Conservation (phyloP, 495 filamentous ascomycete species). For the Talaromyces stipitatus region DNA sequence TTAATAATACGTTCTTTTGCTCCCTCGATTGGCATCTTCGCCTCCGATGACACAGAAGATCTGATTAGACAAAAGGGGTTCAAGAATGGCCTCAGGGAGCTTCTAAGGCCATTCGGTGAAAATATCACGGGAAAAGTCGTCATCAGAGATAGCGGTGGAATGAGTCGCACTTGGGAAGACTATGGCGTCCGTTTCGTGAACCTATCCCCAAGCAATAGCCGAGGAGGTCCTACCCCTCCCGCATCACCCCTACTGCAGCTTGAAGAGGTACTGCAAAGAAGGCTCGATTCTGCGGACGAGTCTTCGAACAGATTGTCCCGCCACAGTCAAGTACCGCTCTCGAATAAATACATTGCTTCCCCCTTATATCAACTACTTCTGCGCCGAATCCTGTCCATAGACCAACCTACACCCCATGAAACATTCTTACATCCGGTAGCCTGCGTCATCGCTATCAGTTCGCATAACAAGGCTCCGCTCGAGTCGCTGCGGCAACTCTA, state of each 20-base stretch:
- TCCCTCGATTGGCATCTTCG: slow-evolving; percentile 76
- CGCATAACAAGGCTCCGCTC: slow-evolving; percentile 69
- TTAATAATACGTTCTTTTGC: slow-evolving; percentile 78
- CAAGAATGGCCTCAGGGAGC: slow-evolving; percentile 66
- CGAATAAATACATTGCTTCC: slow-evolving; percentile 29
- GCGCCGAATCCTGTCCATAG: slow-evolving; percentile 70
- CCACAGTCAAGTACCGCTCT: slow-evolving; percentile 21
- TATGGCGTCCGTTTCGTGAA: slow-evolving; percentile 80
- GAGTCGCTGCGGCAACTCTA: slow-evolving; percentile 80
- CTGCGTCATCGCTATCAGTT: slow-evolving; percentile 93
- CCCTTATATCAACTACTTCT: slow-evolving; percentile 78
- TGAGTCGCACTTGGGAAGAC: slow-evolving; percentile 76
- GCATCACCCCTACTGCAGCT: slow-evolving; percentile 40
- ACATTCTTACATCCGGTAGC: slow-evolving; percentile 93
- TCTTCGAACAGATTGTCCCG: slow-evolving; percentile 26
- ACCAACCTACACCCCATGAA: slow-evolving; percentile 73
- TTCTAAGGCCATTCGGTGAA: slow-evolving; percentile 90
- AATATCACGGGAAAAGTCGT: slow-evolving; percentile 78
- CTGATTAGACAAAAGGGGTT: slow-evolving; percentile 82
- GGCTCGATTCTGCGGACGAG: slow-evolving; percentile 27
- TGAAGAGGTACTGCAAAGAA: slow-evolving; percentile 51
- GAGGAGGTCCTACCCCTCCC: slow-evolving; percentile 12
- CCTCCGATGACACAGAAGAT: slow-evolving; percentile 75
- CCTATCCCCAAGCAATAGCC: slow-evolving; percentile 22
- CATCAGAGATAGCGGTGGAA: slow-evolving; percentile 80